Conservation (phyloP, 768 basidiomycete genomes). For the Rhizopogon vulgaris region DNA sequence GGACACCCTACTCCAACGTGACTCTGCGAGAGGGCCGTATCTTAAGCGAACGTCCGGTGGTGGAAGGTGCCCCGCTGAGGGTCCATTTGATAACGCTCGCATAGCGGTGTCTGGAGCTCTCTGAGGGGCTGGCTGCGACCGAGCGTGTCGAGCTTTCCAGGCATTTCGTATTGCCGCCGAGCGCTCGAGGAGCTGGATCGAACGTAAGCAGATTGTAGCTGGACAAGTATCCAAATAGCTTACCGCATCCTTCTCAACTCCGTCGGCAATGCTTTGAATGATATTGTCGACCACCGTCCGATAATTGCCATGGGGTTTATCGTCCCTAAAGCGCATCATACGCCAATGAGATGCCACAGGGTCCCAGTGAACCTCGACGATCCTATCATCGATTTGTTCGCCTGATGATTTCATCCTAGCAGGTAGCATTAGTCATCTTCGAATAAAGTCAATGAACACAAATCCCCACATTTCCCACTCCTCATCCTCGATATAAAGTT, state of each 20-base stretch:
- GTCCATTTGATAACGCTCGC: constrained; percentile 13
- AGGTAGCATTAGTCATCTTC: neutral
- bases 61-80: constrained; percentile 14
- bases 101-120: neutral
- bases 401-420: constrained; percentile 74
- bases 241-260: constrained; percentile 85
- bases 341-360: constrained; percentile 60
- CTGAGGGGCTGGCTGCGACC: constrained; percentile 23
- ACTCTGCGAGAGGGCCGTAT: constrained; percentile 60
- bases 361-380: constrained; percentile 95
- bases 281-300: constrained; percentile 80
- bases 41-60: constrained; percentile 20
- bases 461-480: constrained; percentile 87
- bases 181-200: constrained; percentile 58
- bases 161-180: constrained; percentile 58
- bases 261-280: constrained; percentile 86
- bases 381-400: constrained; percentile 88
- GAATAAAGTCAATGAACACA: neutral
- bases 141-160: constrained; percentile 64
- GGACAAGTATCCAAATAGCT: constrained; percentile 19
- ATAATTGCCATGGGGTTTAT: constrained; percentile 92
- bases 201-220: constrained; percentile 8
- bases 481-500: constrained; percentile 76
- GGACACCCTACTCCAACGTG: constrained; percentile 69
- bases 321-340: constrained; percentile 90